Base-by-base conservation (phyloP, 1,139 yeast species). In the Yamadazyma spencermartinsiae region DNA sequence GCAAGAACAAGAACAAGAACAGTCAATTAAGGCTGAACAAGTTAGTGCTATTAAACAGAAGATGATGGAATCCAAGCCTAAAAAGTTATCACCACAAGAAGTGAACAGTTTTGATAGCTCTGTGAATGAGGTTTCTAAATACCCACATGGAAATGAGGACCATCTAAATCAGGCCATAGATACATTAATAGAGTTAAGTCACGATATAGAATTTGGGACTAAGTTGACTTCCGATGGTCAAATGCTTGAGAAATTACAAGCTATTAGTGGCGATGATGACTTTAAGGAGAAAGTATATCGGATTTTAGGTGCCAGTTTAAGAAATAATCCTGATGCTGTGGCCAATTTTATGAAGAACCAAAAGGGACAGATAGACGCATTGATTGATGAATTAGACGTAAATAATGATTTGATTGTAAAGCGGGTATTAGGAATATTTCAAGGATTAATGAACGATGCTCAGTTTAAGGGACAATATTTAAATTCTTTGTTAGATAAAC, bases 271-370 rank as follows among this genome's bases (percentile, higher is more conserved):
- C 2, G 40, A 45, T 13, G 18, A 30, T 9, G 10, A 17, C 8
- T 45, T 72, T 8, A 63, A 62, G 37, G 87, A 82, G 42, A 52
- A 70, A 36, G 50, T 72, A 1, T 68, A 74, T 30, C 61, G 84
- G 46, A 65, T 80, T 32, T 64, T 82, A 48, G 76, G 79, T 0
- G 67, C 82, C 7, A 60, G 82, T 3, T 65, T 87, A 37, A 72
- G 95, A 51, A 88, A 88, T 55, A 88, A 88, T 53, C 81, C 82
- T 0, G 76, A 74, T 2, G 90, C 95, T 0, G 61, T 80, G 12
- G 39, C 40, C 3, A 51, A 53, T 35, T 44, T 61, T n/a, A 37
- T 63, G 27, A 31, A 34, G 4, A 33, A 29, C 5, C 44, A 55
- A 45, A 6, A 11, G 8, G 20, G 12, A 15, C 47, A 65, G n/a